Base-by-base conservation (phyloP, 73 alveolate species). In the Blepharisma stoltei region DNA sequence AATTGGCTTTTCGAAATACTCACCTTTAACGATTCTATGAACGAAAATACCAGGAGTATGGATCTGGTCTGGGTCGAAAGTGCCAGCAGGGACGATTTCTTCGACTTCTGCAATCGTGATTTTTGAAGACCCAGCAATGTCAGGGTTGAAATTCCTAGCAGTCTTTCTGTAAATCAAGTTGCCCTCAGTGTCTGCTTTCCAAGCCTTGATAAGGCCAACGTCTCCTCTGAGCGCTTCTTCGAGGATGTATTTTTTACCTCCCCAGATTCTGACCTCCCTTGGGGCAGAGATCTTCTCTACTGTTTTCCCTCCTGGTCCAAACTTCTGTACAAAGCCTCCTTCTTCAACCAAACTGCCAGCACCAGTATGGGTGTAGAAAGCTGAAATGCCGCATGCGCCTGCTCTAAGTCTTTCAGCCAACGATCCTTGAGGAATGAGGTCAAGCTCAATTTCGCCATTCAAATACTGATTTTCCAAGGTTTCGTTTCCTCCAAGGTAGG, bases 331-430 rank as follows among this genome's bases (percentile, higher is more conserved):
- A 43, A 86, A 55, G 27, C 92, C 94, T 14, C 96, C 96, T 27
- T 67, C 76, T 66, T 86, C 93, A 7, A 85, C 85, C 20, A 78
- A 76, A 38, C 95, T 88, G 75, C 90, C 97, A 6, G 41, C 55
- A 14, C 97, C 99, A 21, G 99, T 92, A 20, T 92, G 93, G 2
- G 99, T 93, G 86, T 82, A 95, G 86, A 93, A 93, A 48, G 98
- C 94, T 5, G 97, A 97, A 71, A 95, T 90, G 60, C 99, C 99
- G 6, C 94, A 94, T 45, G 98, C 98, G 7, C 97, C 97, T 83
- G 95, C 86, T 80, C 98, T 87, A 52, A 89, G 52, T 81, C 87
- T 92, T 65, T 89, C 98, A 54, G 95, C 96, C 38, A 89, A 76
- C 0, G 91, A 77, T 6, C 97, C 99, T 86, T 94, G 92, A 5